Percentiles rank a stretch among this genome's conserved stretches.
Evolutionary conservation across 768 basidiomycete genomes (phyloP).

Genomic region (Gymnopilus junonius): DNA sequence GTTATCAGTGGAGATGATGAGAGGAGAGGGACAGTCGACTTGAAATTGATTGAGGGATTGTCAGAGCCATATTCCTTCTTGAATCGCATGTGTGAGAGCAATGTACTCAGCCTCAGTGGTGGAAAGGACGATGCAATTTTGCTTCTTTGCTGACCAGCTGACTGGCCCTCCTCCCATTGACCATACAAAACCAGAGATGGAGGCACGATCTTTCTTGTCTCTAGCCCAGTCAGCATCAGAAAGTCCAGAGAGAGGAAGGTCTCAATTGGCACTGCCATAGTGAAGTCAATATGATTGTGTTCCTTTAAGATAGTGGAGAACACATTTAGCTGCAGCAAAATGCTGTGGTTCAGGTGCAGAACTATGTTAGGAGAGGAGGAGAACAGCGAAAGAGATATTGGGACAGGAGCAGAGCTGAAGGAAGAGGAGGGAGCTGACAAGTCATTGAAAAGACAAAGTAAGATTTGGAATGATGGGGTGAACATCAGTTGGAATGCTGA

Average conservation of each 20-base stretch:
- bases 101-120: conserved; percentile 18
- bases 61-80: conserved; percentile 16
- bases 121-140: conserved; percentile 16
- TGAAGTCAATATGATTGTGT: conserved; percentile 10
- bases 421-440: conserved; percentile 18
- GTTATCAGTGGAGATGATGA: conserved; percentile 4
- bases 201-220: conserved; percentile 13
- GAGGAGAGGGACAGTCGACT: background rate
- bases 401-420: conserved; percentile 10
- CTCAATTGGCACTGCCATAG: background rate
- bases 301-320: conserved; percentile 20
- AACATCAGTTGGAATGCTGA: no score
- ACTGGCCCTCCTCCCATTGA: conserved; percentile 8
- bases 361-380: conserved; percentile 5
- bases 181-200: conserved; percentile 7
- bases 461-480: no score
- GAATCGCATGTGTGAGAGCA: conserved; percentile 6
- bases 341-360: conserved; percentile 6
- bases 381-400: conserved; percentile 2
- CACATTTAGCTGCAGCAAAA: conserved; percentile 13
- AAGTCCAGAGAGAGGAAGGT: conserved; percentile 17
- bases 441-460: no score
- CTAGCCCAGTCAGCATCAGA: conserved; percentile 29
- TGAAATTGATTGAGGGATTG: conserved; percentile 4
- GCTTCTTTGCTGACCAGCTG: no score